phyloP scores from a whole-genome alignment of 306 rosid genomes.

The Vigna angularis region DNA sequence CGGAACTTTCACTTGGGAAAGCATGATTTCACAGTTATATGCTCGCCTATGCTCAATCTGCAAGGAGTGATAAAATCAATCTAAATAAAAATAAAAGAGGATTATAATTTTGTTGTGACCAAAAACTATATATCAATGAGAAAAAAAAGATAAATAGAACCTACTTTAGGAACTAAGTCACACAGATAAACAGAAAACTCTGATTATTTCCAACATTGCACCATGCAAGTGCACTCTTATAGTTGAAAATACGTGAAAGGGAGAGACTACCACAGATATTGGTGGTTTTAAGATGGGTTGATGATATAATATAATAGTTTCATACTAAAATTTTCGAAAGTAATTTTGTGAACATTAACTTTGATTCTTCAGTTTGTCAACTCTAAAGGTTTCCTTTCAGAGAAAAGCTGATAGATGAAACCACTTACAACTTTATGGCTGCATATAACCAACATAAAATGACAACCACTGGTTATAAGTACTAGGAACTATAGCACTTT shows the following conservation, averaged over 20 bases:
- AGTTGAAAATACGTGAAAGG: constrained; percentile 31
- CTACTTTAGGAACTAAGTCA: constrained; percentile 34
- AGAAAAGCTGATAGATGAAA: constrained; percentile 31
- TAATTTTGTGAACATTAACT: constrained; percentile 2
- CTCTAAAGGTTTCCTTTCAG: constrained; percentile 11
- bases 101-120: constrained; percentile 11
- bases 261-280: constrained; percentile 27
- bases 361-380: constrained; percentile 34
- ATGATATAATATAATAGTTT: neutral
- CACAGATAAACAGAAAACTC: constrained; percentile 24
- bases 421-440: constrained; percentile 27
- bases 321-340: constrained; percentile 31
- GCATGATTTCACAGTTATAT: constrained; percentile 95
- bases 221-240: constrained; percentile 25
- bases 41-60: constrained; percentile 95
- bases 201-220: constrained; percentile 35
- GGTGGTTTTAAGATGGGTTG: constrained; percentile 30
- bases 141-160: constrained; percentile 26
- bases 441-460: constrained; percentile 29
- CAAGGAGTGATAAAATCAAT: constrained; percentile 42
- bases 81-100: constrained; percentile 30
- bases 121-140: constrained; percentile 16
- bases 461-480: constrained; percentile 13
- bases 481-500: constrained; percentile 7
- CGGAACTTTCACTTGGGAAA: constrained; percentile 94